These are phyloP conservation scores for Aspergillus fumigatus DNA, from an alignment of 2,329 filamentous ascomycete species.

Conservation along the genomic window DNA sequence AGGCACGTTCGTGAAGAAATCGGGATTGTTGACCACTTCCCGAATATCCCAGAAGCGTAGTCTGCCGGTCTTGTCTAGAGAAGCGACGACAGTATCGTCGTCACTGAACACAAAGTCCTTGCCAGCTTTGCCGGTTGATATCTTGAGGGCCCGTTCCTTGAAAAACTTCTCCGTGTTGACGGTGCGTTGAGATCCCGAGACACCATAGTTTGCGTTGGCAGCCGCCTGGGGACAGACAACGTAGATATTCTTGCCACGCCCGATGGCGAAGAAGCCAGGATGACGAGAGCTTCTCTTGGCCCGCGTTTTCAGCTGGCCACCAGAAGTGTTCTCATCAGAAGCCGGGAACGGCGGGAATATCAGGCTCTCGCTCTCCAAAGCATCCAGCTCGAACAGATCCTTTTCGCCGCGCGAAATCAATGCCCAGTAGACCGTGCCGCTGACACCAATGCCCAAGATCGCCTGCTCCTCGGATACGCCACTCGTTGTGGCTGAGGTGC, in stretches of 20 bases:
- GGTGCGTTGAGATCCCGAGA: slow-evolving; percentile 49
- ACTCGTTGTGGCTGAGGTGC: slow-evolving; percentile 56
- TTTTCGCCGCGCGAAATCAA: slow-evolving; percentile 71
- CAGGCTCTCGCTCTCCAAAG: slow-evolving; percentile 80
- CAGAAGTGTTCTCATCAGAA: slow-evolving; percentile 84
- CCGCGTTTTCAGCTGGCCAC: slow-evolving; percentile 90
- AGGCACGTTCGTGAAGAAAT: slow-evolving; percentile 37
- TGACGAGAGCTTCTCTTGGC: slow-evolving; percentile 85
- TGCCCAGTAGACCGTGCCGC: slow-evolving; percentile 95
- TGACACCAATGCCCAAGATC: slow-evolving; percentile 87
- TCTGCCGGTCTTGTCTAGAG: slow-evolving; percentile 91
- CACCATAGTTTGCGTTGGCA: slow-evolving; percentile 45
- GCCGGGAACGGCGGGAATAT: slow-evolving; percentile 80
- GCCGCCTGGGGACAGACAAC: slow-evolving; percentile 66
- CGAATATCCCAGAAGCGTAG: slow-evolving; percentile 99
- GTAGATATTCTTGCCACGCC: slow-evolving; percentile 92
- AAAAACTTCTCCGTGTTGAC: slow-evolving; percentile 87
- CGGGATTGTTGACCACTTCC: slow-evolving; percentile 57
- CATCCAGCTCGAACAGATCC: slow-evolving; percentile 72
- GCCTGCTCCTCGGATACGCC: slow-evolving; percentile 64
- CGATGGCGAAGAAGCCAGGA: slow-evolving; percentile 90
- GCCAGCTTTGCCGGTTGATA: slow-evolving; percentile 94
- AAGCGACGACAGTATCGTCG: slow-evolving; percentile 90
- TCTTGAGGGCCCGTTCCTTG: slow-evolving; percentile 81
- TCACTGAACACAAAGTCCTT: slow-evolving; percentile 98